phyloP scores from a whole-genome alignment of 768 basidiomycete species.

The Roridomyces roridus region DNA sequence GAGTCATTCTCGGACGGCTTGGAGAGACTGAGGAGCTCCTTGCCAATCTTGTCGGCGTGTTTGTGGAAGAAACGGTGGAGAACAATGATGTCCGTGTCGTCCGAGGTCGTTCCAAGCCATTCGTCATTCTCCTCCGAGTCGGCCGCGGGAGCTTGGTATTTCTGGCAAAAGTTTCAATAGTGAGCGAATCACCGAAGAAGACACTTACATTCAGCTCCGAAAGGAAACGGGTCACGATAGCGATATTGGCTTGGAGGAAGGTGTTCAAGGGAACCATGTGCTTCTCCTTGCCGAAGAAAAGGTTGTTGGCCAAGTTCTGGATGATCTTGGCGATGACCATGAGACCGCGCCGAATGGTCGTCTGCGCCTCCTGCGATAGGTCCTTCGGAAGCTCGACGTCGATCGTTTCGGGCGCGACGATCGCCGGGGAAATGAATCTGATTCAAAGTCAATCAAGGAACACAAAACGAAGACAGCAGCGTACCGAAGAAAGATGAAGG shows the following conservation, averaged over 20 bases:
- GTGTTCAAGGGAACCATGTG: conserved; percentile 84
- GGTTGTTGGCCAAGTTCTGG: conserved; percentile 93
- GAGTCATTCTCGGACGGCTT: conserved; percentile 66
- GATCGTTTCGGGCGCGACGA: conserved; percentile 84
- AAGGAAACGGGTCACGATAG: conserved; percentile 76
- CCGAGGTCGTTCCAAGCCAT: conserved; percentile 78
- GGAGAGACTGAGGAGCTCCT: conserved; percentile 78
- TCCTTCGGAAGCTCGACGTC: conserved; percentile 82
- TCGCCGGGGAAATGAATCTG: conserved; percentile 91
- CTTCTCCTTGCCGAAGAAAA: conserved; percentile 90
- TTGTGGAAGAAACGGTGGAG: conserved; percentile 86
- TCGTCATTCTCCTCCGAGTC: conserved; percentile 68
- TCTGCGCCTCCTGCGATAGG: conserved; percentile 37
- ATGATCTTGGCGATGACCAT: conserved; percentile 91
- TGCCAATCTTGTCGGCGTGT: conserved; percentile 87
- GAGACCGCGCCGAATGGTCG: conserved; percentile 73
- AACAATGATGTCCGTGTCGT: conserved; percentile 84
- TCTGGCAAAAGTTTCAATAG: conserved; percentile 32
- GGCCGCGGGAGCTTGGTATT: conserved; percentile 39
- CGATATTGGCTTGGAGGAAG: conserved; percentile 74
- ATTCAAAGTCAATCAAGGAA: conserved; percentile 4
- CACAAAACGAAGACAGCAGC: not conserved
- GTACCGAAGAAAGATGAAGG: conserved; percentile 90
- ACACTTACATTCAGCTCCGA: conserved; percentile 72
- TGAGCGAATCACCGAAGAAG: not conserved